Evolutionary conservation across 345 rosid genomes (phyloP).

Genomic region (Citrus inodora): DNA sequence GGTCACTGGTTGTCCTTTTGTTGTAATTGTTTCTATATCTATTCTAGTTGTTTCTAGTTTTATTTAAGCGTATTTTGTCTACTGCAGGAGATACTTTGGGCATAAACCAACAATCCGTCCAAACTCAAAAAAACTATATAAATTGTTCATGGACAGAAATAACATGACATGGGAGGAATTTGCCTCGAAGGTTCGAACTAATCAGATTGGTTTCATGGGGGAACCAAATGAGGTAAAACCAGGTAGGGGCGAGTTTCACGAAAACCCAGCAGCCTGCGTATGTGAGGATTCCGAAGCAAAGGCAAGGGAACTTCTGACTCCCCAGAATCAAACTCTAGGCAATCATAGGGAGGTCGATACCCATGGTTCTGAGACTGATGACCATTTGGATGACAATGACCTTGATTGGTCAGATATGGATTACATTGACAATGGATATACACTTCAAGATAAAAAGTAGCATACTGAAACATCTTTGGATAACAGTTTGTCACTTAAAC

Average conservation of each 20-base stretch:
- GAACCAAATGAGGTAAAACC: constrained; percentile 76
- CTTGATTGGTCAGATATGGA: constrained; percentile 44
- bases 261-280: constrained; percentile 78
- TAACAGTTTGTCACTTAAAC: constrained; percentile 7
- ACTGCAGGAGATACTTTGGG: constrained; percentile 81
- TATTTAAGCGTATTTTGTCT: not conserved
- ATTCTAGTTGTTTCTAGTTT: not conserved
- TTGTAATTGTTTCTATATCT: not conserved
- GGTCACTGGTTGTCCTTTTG: not conserved
- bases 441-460: constrained; percentile 15
- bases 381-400: constrained; percentile 38
- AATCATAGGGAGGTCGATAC: constrained; percentile 1
- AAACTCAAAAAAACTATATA: constrained; percentile 72
- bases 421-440: constrained; percentile 24
- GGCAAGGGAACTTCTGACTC: constrained; percentile 9
- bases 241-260: constrained; percentile 82
- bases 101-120: constrained; percentile 90
- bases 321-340: not conserved
- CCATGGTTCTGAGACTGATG: constrained; percentile 15
- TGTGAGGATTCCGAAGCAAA: constrained; percentile 52
- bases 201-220: constrained; percentile 87
- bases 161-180: constrained; percentile 89
- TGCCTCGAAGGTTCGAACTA: constrained; percentile 46
- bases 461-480: constrained; percentile 6
- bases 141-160: constrained; percentile 52